Conservation (phyloP, 805 yeast genomes). For the Phaffomyces opuntiae region DNA sequence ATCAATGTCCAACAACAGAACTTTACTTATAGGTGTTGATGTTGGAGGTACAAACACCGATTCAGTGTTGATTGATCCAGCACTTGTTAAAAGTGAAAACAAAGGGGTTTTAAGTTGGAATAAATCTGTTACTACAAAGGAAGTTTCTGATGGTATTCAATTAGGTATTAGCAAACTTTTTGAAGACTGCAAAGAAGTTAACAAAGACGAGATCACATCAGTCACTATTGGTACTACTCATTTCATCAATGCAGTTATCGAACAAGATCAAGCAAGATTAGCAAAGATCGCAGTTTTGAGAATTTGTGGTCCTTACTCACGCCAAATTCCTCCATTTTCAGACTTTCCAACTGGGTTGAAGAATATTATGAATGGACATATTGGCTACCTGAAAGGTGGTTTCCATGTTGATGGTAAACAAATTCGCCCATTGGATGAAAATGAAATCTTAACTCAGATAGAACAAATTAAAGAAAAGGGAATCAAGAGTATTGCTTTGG, state of each 20-base stretch:
- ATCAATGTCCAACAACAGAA: slow-evolving; percentile 7
- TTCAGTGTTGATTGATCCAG: slow-evolving; percentile 37
- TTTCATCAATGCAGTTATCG: slow-evolving; percentile 43
- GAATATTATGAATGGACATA: slow-evolving; percentile 29
- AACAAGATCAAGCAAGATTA: slow-evolving; percentile 34
- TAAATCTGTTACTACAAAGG: slow-evolving; percentile 37
- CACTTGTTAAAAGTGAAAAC: slow-evolving; percentile 13
- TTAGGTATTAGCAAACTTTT: slow-evolving; percentile 29
- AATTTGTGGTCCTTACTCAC: slow-evolving; percentile 36
- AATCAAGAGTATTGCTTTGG: slow-evolving; percentile 31
- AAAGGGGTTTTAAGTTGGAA: slow-evolving; percentile 36
- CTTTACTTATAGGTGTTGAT: slow-evolving; percentile 36
- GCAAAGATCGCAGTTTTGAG: slow-evolving; percentile 38
- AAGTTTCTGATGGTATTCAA: slow-evolving; percentile 37
- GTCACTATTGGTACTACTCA: slow-evolving; percentile 46
- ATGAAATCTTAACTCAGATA: slow-evolving; percentile 23
- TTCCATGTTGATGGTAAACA: slow-evolving; percentile 34
- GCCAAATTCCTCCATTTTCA: slow-evolving; percentile 31
- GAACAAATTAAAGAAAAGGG: slow-evolving; percentile 25
- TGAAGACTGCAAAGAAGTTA: slow-evolving; percentile 17
- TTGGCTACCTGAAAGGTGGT: slow-evolving; percentile 33
- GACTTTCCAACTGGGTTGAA: slow-evolving; percentile 36
- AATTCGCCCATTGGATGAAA: slow-evolving; percentile 28
- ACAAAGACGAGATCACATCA: slow-evolving; percentile 27
- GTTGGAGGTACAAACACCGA: slow-evolving; percentile 49